Base-by-base conservation (phyloP, 768 basidiomycete genomes). In the Boletus barrowsii region DNA sequence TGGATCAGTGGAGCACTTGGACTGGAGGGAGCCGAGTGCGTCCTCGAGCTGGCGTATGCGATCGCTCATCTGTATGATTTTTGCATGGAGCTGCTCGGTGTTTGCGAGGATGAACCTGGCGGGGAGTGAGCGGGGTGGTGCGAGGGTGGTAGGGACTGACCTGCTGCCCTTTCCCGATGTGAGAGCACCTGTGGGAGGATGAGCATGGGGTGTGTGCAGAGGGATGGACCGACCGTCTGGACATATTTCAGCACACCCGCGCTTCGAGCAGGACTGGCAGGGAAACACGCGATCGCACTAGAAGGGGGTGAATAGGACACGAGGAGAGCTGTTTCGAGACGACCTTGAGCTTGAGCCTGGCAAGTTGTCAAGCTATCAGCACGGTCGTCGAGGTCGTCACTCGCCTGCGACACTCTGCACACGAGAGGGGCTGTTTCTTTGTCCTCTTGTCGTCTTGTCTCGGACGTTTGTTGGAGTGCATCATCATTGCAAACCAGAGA, bases 251-350 rank as follows among this genome's bases (percentile, higher is more conserved):
- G 80, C 81, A 58, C 83, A 84, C 2, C 86, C 83, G 57, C 83
- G 73, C 68, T 85, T 85, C 26, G 81, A 80, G 62, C 83, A 85
- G 47, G 83, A 84, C 73, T 83, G 80, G 62, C 83, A 85, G 24
- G 83, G 83, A 61, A 84, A 84, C 5, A 81, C 74, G 51, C 83
- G 82, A 71, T 85, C 83, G 62, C 83, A 85, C 83, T 83, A 8
- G 5, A 14, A 10, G n/a, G 32, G 49, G 13, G 56, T 59, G 33
- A 56, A 46, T 59, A 62, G 22, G 35, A n/a, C 14, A 26, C 24
- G 32, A 36, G 26, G 36, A 39, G 14, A 14, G 29, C 1, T 5
- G 26, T 9, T 29, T 8, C 1, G 44, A 8, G 20, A 53, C n/a
- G 58, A 83, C 83, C 75, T 82, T 83, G 61, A 84, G 72, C 63